Conservation (phyloP, 352 stramenopile species). For the Pythium phragmiticola region DNA sequence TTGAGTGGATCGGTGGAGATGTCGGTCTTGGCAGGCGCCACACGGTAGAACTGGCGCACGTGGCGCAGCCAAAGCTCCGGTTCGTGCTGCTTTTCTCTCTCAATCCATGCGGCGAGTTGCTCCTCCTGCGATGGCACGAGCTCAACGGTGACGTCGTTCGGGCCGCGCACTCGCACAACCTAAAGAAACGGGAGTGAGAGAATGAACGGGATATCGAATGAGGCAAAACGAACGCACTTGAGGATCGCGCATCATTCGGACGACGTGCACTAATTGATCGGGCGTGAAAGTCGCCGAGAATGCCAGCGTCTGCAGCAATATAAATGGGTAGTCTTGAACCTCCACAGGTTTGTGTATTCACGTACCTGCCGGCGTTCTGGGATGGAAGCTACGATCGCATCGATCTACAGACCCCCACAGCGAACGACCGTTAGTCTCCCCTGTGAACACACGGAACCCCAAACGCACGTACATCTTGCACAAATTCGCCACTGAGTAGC, state of each 20-base stretch:
- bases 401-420: conserved; percentile 36
- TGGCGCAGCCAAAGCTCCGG: conserved; percentile 71
- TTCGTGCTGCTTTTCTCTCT: conserved; percentile 42
- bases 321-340: background rate
- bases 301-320: conserved; percentile 46
- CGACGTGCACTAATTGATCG: conserved; percentile 53
- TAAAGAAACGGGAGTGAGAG: conserved; percentile 21
- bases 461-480: conserved; percentile 42
- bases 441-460: background rate
- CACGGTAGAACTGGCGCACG: conserved; percentile 69
- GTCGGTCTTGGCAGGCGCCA: conserved; percentile 29
- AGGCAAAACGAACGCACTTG: conserved; percentile 33
- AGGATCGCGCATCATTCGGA: conserved; percentile 54
- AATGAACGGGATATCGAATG: background rate
- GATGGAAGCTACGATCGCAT: conserved; percentile 51
- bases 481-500: conserved; percentile 62
- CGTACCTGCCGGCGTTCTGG: conserved; percentile 59
- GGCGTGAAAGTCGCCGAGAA: conserved; percentile 82
- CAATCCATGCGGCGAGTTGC: conserved; percentile 41
- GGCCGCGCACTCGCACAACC: conserved; percentile 67
- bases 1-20: conserved; percentile 28
- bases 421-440: background rate
- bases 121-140: conserved; percentile 49
- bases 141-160: conserved; percentile 60
- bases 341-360: background rate